Conservation (phyloP, 805 yeast genomes). For the Myxozyma kluyveri region DNA sequence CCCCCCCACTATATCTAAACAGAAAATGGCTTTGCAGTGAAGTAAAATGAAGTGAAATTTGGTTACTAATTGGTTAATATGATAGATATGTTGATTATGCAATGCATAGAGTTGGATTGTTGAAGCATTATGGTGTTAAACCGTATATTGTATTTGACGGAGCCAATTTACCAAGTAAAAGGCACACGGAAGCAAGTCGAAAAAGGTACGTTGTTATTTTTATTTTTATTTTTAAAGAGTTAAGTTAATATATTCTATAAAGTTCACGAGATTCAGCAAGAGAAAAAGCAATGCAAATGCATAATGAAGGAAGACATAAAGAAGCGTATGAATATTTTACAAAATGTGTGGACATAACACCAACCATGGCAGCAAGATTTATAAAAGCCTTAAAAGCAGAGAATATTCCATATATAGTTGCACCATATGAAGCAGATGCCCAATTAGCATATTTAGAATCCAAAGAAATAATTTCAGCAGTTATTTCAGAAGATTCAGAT, state of each 20-base stretch:
- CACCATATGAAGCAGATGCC: slow-evolving; percentile 98
- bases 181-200: slow-evolving; percentile 67
- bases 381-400: slow-evolving; percentile 60
- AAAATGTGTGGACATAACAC: slow-evolving; percentile 82
- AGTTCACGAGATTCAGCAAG: slow-evolving; percentile 55
- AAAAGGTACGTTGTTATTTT: slow-evolving; percentile 35
- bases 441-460: slow-evolving; percentile 90
- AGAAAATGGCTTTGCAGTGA: too few relatives aligned
- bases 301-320: slow-evolving; percentile 52
- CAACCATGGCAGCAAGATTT: slow-evolving; percentile 84
- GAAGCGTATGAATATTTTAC: slow-evolving; percentile 66
- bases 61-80: too few relatives aligned
- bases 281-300: slow-evolving; percentile 52
- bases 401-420: slow-evolving; percentile 72
- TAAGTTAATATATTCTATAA: background rate
- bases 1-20: too few relatives aligned
- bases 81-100: slow-evolving; percentile 61
- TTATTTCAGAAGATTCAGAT: slow-evolving; percentile 93
- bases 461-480: slow-evolving; percentile 71
- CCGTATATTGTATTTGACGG: slow-evolving; percentile 96
- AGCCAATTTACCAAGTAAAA: slow-evolving; percentile 75
- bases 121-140: slow-evolving; percentile 62
- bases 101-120: slow-evolving; percentile 62
- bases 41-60: too few relatives aligned
- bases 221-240: background rate